Conservation (phyloP, 192 early-diverging fungal species). For the Coemansia sp. region DNA sequence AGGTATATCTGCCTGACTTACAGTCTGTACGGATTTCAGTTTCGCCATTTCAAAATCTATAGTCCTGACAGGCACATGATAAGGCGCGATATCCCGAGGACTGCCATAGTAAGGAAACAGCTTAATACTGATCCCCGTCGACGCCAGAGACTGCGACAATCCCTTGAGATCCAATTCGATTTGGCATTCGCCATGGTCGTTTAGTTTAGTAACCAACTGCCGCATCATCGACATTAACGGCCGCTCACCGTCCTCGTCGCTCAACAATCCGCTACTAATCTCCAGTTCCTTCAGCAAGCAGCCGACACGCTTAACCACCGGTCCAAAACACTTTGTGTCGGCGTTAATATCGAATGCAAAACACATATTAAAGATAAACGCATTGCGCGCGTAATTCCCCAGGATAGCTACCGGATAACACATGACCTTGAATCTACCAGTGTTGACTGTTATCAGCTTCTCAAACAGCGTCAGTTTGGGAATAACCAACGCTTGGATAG, state of each 20-base stretch:
- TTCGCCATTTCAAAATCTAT: conserved; percentile 42
- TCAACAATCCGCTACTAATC: conserved; percentile 51
- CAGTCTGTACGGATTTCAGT: conserved; percentile 38
- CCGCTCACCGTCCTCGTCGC: conserved; percentile 28
- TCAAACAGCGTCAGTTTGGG: conserved; percentile 49
- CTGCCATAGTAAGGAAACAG: conserved; percentile 48
- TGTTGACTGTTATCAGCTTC: conserved; percentile 46
- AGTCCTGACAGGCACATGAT: conserved; percentile 40
- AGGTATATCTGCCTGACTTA: conserved; percentile 62
- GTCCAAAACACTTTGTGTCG: conserved; percentile 79
- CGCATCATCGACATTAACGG: conserved; percentile 41
- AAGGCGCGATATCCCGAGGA: conserved; percentile 23
- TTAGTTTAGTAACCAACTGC: conserved; percentile 46
- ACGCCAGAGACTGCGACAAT: conserved; percentile 35
- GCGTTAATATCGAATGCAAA: conserved; percentile 90
- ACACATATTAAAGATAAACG: conserved; percentile 88
- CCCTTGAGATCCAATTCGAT: conserved; percentile 47
- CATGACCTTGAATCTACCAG: conserved; percentile 45
- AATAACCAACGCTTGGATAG: conserved; percentile 48
- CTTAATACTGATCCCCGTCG: conserved; percentile 45
- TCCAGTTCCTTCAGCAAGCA: conserved; percentile 79
- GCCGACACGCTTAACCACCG: conserved; percentile 86
- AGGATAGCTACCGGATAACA: conserved; percentile 48
- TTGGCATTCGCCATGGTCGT: conserved; percentile 48
- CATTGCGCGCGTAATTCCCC: conserved; percentile 71